Evolutionary conservation across 495 filamentous ascomycete species (phyloP), one percentile per base, ranked within the genome.

Genomic region (Neurospora tetrasperma): DNA sequence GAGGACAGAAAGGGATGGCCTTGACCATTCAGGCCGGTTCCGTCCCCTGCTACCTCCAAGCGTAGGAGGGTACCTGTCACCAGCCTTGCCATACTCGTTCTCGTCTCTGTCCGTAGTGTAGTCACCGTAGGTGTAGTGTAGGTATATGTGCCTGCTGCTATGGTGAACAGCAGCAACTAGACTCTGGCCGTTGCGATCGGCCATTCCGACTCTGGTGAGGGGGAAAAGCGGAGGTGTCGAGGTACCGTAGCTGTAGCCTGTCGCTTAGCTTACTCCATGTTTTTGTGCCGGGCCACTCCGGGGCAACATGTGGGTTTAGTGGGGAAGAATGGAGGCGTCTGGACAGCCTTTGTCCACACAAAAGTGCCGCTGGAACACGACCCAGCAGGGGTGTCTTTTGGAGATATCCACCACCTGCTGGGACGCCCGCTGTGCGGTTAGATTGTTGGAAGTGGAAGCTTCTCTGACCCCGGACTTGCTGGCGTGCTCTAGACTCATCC

Each of bases 71-170:
- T 54, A 54, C 46, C n/a, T 27, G 46, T 54, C 46, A 62, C 54
- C 5, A 27, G 27, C 27, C 54, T 35, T 35, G 5, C 23, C 27
- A 62, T 66, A 18, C 6, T 66, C 7, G 54, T 62, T 31, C 54
- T 27, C 10, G 46, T 54, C 20, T 54, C 46, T 18, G 27, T 66
- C 27, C 27, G 27, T 38, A 7, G 54, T 66, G 27, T 38, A 7
- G 54, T 66, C 27, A 27, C 54, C 27, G 54, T 35, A 35, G 3
- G 35, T 66, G 54, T 35, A 66, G 72, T 66, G 54, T 35, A 66
- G 72, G 74, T 76, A 78, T 77, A 79, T 76, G 76, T 76, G 79
- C 75, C 79, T 80, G 76, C 72, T 79, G 72, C 66, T 77, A 80
- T 80, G 74, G 27, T 18, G 27, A 59, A 59, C 5, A 59, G 48